phyloP scores from a whole-genome alignment of 2,329 filamentous ascomycete genomes.

The Colletotrichum trifolii region DNA sequence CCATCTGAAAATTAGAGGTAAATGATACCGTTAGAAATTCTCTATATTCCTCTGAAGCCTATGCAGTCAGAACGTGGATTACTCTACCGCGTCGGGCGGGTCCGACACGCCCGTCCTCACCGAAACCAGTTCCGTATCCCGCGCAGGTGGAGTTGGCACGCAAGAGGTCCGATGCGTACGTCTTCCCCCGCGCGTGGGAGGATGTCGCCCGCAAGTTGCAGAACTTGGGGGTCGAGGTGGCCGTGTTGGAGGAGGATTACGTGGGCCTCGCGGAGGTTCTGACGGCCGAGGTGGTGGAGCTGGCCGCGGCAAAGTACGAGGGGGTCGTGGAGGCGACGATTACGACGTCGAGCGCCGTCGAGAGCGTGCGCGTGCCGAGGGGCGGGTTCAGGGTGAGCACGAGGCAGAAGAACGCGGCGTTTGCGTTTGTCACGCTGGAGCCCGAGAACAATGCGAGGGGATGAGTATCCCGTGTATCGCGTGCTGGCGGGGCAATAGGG shows the following conservation, averaged over 20 bases:
- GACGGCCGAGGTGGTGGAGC: conserved; percentile 37
- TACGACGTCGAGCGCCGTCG: conserved; percentile 32
- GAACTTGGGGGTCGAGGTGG: conserved; percentile 41
- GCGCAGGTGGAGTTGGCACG: conserved; percentile 42
- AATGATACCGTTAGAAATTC: no score
- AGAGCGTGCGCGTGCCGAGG: conserved; percentile 38
- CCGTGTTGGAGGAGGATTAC: conserved; percentile 39
- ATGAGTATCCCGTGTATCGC: conserved; percentile 46
- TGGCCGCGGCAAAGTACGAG: conserved; percentile 42
- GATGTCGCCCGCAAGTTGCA: conserved; percentile 41
- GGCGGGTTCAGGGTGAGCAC: conserved; percentile 46
- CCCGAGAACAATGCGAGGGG: conserved; percentile 46
- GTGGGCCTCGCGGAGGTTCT: conserved; percentile 42
- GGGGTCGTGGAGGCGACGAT: conserved; percentile 41
- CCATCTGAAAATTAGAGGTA: no score
- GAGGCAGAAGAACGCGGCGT: conserved; percentile 45
- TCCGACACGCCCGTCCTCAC: conserved; percentile 41
- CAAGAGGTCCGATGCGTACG: conserved; percentile 41
- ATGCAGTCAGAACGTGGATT: no score
- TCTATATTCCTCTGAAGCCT: no score
- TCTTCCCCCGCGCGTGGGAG: conserved; percentile 44
- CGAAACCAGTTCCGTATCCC: conserved; percentile 41
- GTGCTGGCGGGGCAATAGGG: conserved; percentile 18
- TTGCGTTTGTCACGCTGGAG: conserved; percentile 44
- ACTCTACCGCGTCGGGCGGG: conserved; percentile 38